Evolutionary conservation across 2,329 filamentous ascomycete genomes (phyloP).

Genomic region (Aspergillus novoparasiticus): DNA sequence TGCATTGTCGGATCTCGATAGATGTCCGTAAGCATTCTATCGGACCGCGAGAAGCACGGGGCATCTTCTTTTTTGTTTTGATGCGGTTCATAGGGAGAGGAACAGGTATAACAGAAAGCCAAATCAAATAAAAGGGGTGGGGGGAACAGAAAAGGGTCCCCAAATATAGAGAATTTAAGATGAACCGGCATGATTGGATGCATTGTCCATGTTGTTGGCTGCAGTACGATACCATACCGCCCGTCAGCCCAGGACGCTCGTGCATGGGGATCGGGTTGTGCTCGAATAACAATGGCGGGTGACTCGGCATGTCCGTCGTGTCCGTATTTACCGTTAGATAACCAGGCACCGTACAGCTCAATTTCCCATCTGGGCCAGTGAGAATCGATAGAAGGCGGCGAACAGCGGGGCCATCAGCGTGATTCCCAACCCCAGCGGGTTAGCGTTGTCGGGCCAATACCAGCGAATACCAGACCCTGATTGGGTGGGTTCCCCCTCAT

Average conservation of each 20-base stretch:
- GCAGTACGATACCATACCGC: slow-evolving; percentile 4
- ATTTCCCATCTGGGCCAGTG: background rate
- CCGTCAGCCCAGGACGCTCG: background rate
- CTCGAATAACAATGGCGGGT: background rate
- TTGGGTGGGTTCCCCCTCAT: slow-evolving; percentile 18
- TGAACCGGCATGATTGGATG: background rate
- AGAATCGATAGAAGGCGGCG: background rate
- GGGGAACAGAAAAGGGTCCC: background rate
- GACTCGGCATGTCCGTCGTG: slow-evolving; percentile 11
- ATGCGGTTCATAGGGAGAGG: background rate
- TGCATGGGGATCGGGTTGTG: background rate
- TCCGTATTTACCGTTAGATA: slow-evolving; percentile 20
- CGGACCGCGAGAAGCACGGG: background rate
- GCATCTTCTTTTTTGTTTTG: background rate
- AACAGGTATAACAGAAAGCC: background rate
- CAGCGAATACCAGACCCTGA: slow-evolving; percentile 2
- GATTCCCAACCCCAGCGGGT: background rate
- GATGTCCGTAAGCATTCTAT: background rate
- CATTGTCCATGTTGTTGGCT: background rate
- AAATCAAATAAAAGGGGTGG: background rate
- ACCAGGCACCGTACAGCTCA: slow-evolving; percentile 28
- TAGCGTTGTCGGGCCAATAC: slow-evolving; percentile 9
- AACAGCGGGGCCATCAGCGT: background rate
- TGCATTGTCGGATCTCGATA: background rate
- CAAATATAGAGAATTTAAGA: slow-evolving; percentile 8